phyloP scores from a whole-genome alignment of 1,284 basidiomycete species.

The Austroboletus rostrupii region DNA sequence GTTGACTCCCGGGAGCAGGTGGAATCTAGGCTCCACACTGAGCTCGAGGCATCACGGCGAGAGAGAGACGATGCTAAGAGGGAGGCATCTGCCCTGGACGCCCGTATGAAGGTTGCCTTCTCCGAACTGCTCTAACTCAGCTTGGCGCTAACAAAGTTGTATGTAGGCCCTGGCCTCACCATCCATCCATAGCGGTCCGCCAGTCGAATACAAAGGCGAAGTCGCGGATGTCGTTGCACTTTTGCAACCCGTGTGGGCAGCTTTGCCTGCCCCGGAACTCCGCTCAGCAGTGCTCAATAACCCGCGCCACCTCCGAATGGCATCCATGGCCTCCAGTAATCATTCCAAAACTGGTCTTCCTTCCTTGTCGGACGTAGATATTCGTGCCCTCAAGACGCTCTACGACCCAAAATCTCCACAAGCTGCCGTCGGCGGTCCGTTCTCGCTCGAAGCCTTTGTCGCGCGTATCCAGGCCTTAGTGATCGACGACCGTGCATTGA shows the following conservation, averaged over 20 bases:
- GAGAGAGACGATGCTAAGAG: constrained; percentile 53
- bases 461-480: constrained; percentile 75
- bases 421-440: constrained; percentile 37
- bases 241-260: constrained; percentile 72
- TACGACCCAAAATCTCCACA: constrained; percentile 50
- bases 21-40: constrained; percentile 51
- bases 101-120: constrained; percentile 40
- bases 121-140: constrained; percentile 1
- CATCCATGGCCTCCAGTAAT: constrained; percentile 31
- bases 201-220: constrained; percentile 48
- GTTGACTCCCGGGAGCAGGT: constrained; percentile 43
- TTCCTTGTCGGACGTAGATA: constrained; percentile 76
- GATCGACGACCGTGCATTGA: constrained; percentile 75
- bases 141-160: constrained; percentile 5
- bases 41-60: constrained; percentile 52
- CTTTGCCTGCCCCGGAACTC: constrained; percentile 75
- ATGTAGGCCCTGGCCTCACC: constrained; percentile 22
- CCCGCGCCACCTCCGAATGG: constrained; percentile 45
- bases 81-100: constrained; percentile 42
- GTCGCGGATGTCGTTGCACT: constrained; percentile 56
- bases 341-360: constrained; percentile 28
- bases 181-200: constrained; percentile 26
- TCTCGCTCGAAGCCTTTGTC: constrained; percentile 71
- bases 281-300: constrained; percentile 62
- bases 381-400: constrained; percentile 70